Evolutionary conservation across 148 eudicot genomes (phyloP).

Genomic region (Persicaria tinctoria): DNA sequence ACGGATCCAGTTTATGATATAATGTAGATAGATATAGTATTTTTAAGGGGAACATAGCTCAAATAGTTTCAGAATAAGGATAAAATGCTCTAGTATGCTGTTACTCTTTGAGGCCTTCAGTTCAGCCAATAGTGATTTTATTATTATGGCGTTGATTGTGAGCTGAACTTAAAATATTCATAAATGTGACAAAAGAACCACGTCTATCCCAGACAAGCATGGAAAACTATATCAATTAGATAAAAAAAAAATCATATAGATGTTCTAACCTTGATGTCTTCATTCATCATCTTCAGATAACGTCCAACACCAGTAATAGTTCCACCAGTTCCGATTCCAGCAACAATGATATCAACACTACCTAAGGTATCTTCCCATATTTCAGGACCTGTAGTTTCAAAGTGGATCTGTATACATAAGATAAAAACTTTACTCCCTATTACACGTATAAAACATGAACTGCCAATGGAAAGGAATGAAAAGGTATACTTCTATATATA

Average conservation of each 20-base stretch:
- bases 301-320: constrained; percentile 64
- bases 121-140: not conserved
- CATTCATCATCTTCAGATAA: constrained; percentile 60
- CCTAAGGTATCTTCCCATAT: constrained; percentile 79
- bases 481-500: not conserved
- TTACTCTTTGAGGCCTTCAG: not conserved
- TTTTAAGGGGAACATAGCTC: not conserved
- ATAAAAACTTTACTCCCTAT: constrained; percentile 5
- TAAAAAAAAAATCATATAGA: not conserved
- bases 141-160: not conserved
- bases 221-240: not conserved
- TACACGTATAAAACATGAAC: not conserved
- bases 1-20: not conserved
- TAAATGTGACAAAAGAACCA: not conserved
- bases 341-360: constrained; percentile 50
- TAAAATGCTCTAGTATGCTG: not conserved
- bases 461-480: not conserved
- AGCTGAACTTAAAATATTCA: no score
- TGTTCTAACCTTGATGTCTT: constrained; percentile 44
- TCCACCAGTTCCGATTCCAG: constrained; percentile 76
- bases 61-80: not conserved
- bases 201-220: not conserved
- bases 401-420: constrained; percentile 47
- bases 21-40: not conserved
- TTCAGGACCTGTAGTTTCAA: constrained; percentile 79